These are phyloP conservation scores for Heliosperma pusillum DNA, from an alignment of 148 eudicot genomes.

Conservation along the genomic window DNA sequence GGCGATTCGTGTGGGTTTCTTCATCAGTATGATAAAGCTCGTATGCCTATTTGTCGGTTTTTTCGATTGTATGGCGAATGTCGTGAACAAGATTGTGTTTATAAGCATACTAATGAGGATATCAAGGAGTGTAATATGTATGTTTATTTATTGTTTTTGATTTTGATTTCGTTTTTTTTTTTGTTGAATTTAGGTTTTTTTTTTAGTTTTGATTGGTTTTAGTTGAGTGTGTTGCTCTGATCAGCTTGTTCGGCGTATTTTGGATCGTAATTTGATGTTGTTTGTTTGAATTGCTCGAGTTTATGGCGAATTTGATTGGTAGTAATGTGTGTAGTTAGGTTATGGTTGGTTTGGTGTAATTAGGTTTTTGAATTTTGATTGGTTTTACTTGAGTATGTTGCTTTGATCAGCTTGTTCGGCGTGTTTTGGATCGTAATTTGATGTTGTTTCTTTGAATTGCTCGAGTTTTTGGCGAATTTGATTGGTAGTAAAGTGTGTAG, in stretches of 20 bases:
- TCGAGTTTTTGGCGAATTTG: neutral
- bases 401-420: neutral
- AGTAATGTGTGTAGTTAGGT: neutral
- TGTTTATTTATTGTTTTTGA: slow-evolving; percentile 1
- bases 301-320: neutral
- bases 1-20: slow-evolving; percentile 98
- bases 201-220: neutral
- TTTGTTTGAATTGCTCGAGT: neutral
- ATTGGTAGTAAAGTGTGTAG: neutral
- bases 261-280: too few relatives aligned
- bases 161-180: neutral
- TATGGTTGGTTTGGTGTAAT: neutral
- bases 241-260: too few relatives aligned
- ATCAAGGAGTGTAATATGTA: slow-evolving; percentile 98
- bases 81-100: slow-evolving; percentile 91
- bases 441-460: neutral
- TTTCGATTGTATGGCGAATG: slow-evolving; percentile 87
- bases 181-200: neutral
- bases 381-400: neutral
- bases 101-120: slow-evolving; percentile 93
- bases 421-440: too few relatives aligned
- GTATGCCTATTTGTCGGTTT: slow-evolving; percentile 93
- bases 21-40: slow-evolving; percentile 88
- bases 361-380: neutral
- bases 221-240: neutral